Conservation (phyloP, 768 basidiomycete species). For the Botryobasidium botryosum region DNA sequence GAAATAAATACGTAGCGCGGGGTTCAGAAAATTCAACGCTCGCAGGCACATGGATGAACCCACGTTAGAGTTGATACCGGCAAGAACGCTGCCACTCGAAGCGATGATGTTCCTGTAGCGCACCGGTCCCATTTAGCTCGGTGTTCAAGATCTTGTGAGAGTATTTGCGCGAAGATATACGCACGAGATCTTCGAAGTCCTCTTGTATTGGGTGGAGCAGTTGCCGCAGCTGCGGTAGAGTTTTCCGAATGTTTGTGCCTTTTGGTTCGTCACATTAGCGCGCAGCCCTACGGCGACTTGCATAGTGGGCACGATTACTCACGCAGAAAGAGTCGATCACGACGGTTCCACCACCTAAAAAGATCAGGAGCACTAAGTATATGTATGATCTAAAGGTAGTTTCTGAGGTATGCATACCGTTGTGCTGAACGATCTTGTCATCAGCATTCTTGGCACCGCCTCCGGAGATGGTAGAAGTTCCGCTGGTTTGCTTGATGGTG, state of each 20-base stretch:
- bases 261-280: too few species aligned
- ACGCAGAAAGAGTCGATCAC: constrained; percentile 5
- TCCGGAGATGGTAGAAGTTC: constrained; percentile 6
- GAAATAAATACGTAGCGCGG: background rate
- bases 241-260: constrained; percentile 3
- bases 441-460: constrained; percentile 7
- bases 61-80: background rate
- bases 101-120: background rate
- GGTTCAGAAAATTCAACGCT: background rate
- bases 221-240: constrained; percentile 10
- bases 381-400: too few species aligned
- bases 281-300: too few species aligned
- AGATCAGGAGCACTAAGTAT: too few species aligned
- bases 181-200: background rate
- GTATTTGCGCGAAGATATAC: background rate
- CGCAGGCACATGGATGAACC: background rate
- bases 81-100: background rate
- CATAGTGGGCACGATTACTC: too few species aligned
- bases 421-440: constrained; percentile 10
- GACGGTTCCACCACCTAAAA: constrained; percentile 3
- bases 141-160: too few species aligned
- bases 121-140: too few species aligned
- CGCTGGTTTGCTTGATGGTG: constrained; percentile 6
- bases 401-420: too few species aligned
- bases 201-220: constrained; percentile 8